phyloP scores from a whole-genome alignment of 2,329 filamentous ascomycete species.

The Chaetomium strumarium region DNA sequence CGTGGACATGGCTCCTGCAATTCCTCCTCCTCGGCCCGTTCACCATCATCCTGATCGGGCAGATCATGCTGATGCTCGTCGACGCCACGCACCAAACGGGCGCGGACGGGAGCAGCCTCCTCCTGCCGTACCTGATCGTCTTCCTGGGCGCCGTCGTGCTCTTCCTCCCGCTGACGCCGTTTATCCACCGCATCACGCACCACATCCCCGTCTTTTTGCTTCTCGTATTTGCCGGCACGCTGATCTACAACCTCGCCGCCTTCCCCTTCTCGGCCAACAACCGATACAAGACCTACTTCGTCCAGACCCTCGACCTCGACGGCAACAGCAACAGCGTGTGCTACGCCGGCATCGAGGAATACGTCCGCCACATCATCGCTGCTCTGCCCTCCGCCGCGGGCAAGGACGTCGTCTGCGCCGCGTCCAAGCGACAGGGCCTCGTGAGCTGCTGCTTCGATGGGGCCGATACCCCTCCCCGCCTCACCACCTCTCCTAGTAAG shows the following conservation, averaged over 20 bases:
- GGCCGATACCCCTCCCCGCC: slow-evolving; percentile 51
- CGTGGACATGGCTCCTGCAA: slow-evolving; percentile 84
- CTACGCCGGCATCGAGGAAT: slow-evolving; percentile 62
- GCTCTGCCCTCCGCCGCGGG: slow-evolving; percentile 66
- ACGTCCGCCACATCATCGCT: slow-evolving; percentile 59
- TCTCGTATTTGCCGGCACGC: slow-evolving; percentile 63
- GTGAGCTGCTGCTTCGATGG: slow-evolving; percentile 67
- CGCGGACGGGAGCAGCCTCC: slow-evolving; percentile 68
- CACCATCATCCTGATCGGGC: slow-evolving; percentile 68
- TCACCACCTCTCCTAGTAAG: too few species aligned
- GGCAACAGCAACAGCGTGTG: slow-evolving; percentile 63
- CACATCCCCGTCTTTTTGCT: slow-evolving; percentile 76
- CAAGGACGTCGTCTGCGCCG: slow-evolving; percentile 50
- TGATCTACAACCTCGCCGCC: slow-evolving; percentile 78
- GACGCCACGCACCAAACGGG: slow-evolving; percentile 73
- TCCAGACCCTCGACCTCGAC: slow-evolving; percentile 74
- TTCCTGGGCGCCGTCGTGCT: slow-evolving; percentile 64
- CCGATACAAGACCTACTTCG: slow-evolving; percentile 81
- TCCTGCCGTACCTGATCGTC: slow-evolving; percentile 66
- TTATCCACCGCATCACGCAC: slow-evolving; percentile 78
- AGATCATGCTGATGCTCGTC: slow-evolving; percentile 67
- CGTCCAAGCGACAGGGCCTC: slow-evolving; percentile 44
- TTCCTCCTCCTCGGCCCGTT: slow-evolving; percentile 76
- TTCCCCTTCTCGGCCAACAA: slow-evolving; percentile 82
- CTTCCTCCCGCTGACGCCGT: slow-evolving; percentile 71